Base-by-base conservation (phyloP, 208 protist genomes). In the Trypanosoma mega region DNA sequence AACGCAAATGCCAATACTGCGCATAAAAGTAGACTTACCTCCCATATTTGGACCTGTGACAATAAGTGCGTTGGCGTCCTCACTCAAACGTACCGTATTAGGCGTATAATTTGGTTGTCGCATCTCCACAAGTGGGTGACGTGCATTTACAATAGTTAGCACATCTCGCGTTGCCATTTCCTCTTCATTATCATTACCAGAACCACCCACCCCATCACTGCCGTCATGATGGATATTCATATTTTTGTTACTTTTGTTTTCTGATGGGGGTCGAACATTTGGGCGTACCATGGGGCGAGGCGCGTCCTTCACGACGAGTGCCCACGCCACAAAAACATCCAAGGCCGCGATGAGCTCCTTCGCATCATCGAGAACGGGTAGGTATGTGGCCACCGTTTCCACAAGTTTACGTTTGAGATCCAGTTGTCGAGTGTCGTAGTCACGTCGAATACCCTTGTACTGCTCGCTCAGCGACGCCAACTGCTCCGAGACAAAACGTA, bases 11-110 rank as follows among this genome's bases (percentile, higher is more conserved):
- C 94, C 98, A 11, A 98, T 86, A 72, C 95, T 96, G 61, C 93
- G 80, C 77, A 99, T 99, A 81, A 96, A 99, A 0, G 99, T 99
- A 0, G 94, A 98, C 76, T 99, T 99, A 43, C 99, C 99, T 47
- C 98, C 98, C 97, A 99, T 96, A 73, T 97, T 97, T 16, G 91
- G 91, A 5, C 94, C 94, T 4, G 94, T 98, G 37, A 98, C 92
- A 48, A 98, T 78, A 4, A 93, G 48, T 0, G 81, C 78, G 54
- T 92, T 97, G 29, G 64, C 80, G 53, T 63, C 80, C 23, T 67
- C 87, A 68, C 62, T 98, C 16, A 90, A 87, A 72, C 41, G 71
- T 3, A 93, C 53, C 2, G 84, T 82, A 72, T 93, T 96, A n/a
- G 84, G 78, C 37, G 79, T 76, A 67, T 77, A 96, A 58, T 72